Evolutionary conservation across 2,329 filamentous ascomycete species (phyloP), one percentile per base, ranked within the genome.

Genomic region (Fusarium brevicatenulatum): DNA sequence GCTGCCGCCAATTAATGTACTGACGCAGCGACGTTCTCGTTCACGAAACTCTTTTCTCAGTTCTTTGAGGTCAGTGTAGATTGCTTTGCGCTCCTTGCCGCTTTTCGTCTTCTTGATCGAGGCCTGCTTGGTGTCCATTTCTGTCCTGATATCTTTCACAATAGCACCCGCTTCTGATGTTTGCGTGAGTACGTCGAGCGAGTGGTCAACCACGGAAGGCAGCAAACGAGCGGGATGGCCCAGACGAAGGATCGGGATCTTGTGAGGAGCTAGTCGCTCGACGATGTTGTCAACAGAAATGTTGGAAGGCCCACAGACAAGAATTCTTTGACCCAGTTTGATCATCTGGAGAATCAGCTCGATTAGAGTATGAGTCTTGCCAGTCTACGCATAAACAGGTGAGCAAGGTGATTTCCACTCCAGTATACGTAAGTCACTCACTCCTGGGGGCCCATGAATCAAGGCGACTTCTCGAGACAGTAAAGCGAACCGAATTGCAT

Each of bases 241-340:
- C 2, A 99, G 89, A 4, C 96, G 92, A 40, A 98, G 89, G 77
- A 98, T 94, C 1, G 94, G 92, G 3, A 98, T 87, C 78, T 94
- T 95, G 81, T 95, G 93, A 0, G 93, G 91, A 4, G 95, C 90
- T 4, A 98, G 88, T 12, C 96, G 91, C 82, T 99, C 96, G 13
- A 98, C 95, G 65, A 99, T 97, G 79, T 99, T 99, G 87, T 99
- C 96, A 2, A 99, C 96, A 1, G 94, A 96, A 76, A 99, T 95
- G 80, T 99, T 99, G 36, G 94, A 97, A 1, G 96, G 96, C 0
- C 95, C 96, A 78, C 96, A 98, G n/a, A 98, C 95, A 4, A 98
- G 87, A 16, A 98, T 86, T 4, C 95, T 90, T 60, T 91, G 87
- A 39, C 91, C 88, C 30, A 90, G 89, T 78, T 91, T 91, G 61